Base-by-base conservation (phyloP, 352 stramenopile genomes). In the Phytophthora cryptogea region DNA sequence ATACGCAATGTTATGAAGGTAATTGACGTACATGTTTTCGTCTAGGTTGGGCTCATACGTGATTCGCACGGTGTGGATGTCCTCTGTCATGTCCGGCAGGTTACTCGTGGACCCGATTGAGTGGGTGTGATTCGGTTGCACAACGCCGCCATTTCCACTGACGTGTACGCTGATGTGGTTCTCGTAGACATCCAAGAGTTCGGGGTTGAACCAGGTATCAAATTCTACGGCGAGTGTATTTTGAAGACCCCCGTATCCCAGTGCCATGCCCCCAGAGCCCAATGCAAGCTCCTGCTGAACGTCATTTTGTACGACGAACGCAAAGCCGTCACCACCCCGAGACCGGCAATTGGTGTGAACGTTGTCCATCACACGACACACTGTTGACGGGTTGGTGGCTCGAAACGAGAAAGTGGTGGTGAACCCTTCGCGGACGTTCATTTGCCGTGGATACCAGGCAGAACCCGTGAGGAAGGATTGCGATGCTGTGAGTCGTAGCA, bases 131-230 rank as follows among this genome's bases (percentile, higher is more conserved):
- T 96, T 86, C 6, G 83, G 72, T n/a, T 73, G 79, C 14, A 89
- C 69, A 14, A 54, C 31, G 5, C 49, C 41, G 14, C 48, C 54
- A 11, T 61, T 67, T 7, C 72, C 77, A 33, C 77, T 74, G 14
- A 86, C 75, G 32, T 96, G 88, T 5, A 98, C 78, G 55, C 82
- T 90, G 20, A 98, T 74, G 70, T 98, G 94, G 65, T 98, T 98
- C 66, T 97, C 88, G 66, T 94, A 97, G 26, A 70, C 72, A 42
- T 98, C 93, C 11, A 82, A 47, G 48, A 90, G 71, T 30, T 98
- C 89, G 6, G 73, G 60, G 66, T 98, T 98, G 72, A 88, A 96
- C 77, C 84, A 97, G 9, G 90, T 98, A 64, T 98, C 92, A 50
- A 98, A 97, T 60, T 98, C 93, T 13, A 98, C 59, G 3, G 73